Evolutionary conservation across 305 asterid genomes (phyloP).

Genomic region (Fraxinus angustifolia): DNA sequence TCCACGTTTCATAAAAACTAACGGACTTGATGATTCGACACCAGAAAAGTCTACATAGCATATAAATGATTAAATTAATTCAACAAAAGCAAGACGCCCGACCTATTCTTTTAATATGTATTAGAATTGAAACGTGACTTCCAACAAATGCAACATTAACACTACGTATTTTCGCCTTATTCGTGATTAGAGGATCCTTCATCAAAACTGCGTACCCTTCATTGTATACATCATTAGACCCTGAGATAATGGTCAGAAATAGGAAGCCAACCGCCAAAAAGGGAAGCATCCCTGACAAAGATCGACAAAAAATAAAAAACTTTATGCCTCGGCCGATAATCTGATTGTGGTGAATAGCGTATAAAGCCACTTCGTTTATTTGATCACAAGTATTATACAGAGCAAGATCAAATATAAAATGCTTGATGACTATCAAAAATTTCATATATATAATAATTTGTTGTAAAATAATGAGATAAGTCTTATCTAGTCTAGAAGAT

Average conservation of each 20-base stretch:
- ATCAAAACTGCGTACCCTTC: not conserved
- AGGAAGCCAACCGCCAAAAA: not conserved
- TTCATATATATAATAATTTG: not conserved
- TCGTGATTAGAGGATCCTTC: not conserved
- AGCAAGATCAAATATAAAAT: not conserved
- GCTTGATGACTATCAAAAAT: not conserved
- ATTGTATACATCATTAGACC: not conserved
- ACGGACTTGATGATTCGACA: not conserved
- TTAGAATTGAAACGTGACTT: not conserved
- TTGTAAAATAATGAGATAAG: no score
- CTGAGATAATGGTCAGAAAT: not conserved
- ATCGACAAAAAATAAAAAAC: not conserved
- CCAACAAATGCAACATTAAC: not conserved
- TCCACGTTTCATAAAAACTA: not conserved
- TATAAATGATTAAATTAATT: not conserved
- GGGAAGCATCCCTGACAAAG: not conserved
- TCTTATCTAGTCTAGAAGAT: not conserved
- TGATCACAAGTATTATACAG: not conserved
- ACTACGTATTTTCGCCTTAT: not conserved
- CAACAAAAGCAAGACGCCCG: not conserved
- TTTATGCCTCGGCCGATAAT: not conserved
- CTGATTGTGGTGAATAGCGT: not conserved
- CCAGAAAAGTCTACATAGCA: not conserved
- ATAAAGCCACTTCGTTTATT: not conserved
- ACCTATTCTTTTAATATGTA: not conserved